Base-by-base conservation (phyloP, 306 rosid species). In the Ochetophila trinervis region DNA sequence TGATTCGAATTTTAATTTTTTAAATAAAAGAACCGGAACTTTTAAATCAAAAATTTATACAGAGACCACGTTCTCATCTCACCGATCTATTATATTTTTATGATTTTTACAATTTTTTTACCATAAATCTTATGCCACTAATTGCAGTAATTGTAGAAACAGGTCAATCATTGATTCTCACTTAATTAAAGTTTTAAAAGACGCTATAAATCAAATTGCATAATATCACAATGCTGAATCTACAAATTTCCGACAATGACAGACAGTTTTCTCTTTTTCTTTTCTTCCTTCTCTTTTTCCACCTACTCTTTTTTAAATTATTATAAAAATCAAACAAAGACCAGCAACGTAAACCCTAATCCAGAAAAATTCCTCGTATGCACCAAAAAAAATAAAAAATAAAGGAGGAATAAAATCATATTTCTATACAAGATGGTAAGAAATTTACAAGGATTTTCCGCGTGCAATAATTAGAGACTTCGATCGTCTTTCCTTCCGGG, bases 191-290 rank as follows among this genome's bases (percentile, higher is more conserved):
- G 20, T 49, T 8, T 40, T 3, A 12, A 56, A 21, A 36, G 56
- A 34, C 27, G 34, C 56, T 63, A 52, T 44, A 18, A 67, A 81
- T 32, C 23, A 59, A 58, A 51, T 52, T 16, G 69, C 77, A 66
- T 60, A 76, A 71, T 73, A 55, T 27, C 74, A 54, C 57, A 23
- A 40, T n/a, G 34, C 45, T 12, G 45, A 44, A 61, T 2, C 37
- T 10, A 53, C 59, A 47, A 62, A 74, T 82, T 75, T 70, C 72
- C 70, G 74, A 78, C 79, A 74, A 62, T 13, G 56, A 65, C 71
- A 63, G 42, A 13, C 32, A 70, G 13, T 66, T 66, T 30, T 35
- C 19, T 9, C 12, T 22, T 16, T 44, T 8, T 60, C 5, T 42
- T 36, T 53, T 8, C 27, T 8, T 60, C 10, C 27, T 36, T 53